Evolutionary conservation across 768 basidiomycete genomes (phyloP), one percentile per base, ranked within the genome.

Genomic region (Arthromyces matolae): DNA sequence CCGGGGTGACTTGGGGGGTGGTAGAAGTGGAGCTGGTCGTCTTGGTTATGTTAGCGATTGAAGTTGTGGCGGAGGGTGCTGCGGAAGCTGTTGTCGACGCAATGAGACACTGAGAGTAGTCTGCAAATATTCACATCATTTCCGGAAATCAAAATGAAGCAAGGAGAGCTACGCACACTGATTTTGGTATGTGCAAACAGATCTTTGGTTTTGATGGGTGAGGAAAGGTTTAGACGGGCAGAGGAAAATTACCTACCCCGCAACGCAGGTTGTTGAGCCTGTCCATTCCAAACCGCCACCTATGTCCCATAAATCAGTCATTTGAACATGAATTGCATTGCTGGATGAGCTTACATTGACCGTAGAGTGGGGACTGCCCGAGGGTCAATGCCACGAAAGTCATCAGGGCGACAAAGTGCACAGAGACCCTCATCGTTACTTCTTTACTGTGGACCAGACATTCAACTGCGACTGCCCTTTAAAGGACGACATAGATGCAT

Each of bases 101-200:
- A 0, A 72, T 64, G 36, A 72, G 25, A 54, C 73, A 76, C 47
- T 77, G 73, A 39, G 57, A 66, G 43, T 71, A 75, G 42, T 55
- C 74, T 76, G 29, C 13, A 10, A n/a, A 37, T n/a, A n/a, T 12
- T 42, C 22, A 18, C n/a, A 25, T 23, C 14, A 37, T 8, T 29
- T 35, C n/a, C n/a, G n/a, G n/a, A n/a, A n/a, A n/a, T 20, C 23
- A 32, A 20, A 38, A 19, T 5, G 10, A 27, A 24, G 14, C 19
- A 9, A 13, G 6, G 33, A 25, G 45, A 27, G 7, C 3, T 35
- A 54, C 61, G 52, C 38, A 68, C 69, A 66, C 42, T 60, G 59
- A 47, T 66, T 69, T 13, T 52, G 42, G 19, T 51, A 44, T 3
- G 54, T 59, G 51, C 64, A 70, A 4, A 53, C 43, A 18, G 46